Evolutionary conservation across 495 filamentous ascomycete species (phyloP).

Genomic region (Aspergillus funiculosus): DNA sequence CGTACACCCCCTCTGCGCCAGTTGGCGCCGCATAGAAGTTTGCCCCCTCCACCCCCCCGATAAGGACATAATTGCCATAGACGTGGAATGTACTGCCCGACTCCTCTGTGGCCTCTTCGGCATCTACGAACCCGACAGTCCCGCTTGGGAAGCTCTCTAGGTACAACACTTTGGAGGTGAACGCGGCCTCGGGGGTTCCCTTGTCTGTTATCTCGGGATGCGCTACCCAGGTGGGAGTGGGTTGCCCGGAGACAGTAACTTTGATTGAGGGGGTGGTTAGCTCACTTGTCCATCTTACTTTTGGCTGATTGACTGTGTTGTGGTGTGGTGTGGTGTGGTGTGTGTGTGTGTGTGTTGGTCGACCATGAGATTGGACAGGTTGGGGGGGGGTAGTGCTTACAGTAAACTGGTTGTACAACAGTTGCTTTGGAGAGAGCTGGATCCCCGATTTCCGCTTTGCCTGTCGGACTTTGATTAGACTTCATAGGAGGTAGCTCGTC

Average conservation of each 20-base stretch:
- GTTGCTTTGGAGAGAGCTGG: neutral
- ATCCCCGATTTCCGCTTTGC: slow-evolving; percentile 6
- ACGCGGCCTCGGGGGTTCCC: neutral
- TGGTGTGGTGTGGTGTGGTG: no score
- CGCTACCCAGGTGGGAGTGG: neutral
- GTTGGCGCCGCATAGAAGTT: slow-evolving; percentile 6
- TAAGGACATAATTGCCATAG: slow-evolving; percentile 5
- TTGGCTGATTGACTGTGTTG: no score
- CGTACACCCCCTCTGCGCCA: neutral
- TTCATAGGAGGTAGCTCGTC: neutral
- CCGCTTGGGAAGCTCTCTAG: neutral
- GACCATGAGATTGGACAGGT: neutral
- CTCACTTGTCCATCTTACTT: no score
- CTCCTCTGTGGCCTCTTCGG: neutral
- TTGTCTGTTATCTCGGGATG: neutral
- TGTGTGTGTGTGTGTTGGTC: no score
- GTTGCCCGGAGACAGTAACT: neutral
- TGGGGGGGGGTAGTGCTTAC: slow-evolving; percentile 1
- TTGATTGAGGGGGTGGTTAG: neutral
- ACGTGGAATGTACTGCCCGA: neutral
- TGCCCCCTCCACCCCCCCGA: neutral
- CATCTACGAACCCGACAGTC: neutral
- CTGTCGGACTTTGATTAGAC: no score
- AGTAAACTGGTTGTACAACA: slow-evolving; percentile 2
- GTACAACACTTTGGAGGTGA: neutral